Evolutionary conservation across 208 protist genomes (phyloP).

Genomic region (Histomonas meleagridis): DNA sequence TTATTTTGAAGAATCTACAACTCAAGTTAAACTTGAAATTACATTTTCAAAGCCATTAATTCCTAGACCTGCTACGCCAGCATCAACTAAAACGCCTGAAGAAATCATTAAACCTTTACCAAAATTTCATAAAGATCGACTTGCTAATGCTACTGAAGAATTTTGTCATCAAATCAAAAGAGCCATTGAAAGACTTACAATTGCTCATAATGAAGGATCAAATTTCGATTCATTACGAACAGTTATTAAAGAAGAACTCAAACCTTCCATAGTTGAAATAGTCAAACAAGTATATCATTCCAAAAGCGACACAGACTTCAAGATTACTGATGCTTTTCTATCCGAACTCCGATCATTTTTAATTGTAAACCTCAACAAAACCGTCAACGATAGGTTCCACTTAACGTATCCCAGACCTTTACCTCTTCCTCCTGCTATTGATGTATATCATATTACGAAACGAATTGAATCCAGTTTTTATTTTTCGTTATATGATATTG

Average conservation of each 20-base stretch:
- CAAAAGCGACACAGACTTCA: background rate
- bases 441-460: background rate
- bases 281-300: background rate
- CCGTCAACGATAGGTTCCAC: background rate
- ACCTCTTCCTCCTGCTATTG: background rate
- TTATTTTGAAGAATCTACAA: background rate
- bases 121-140: background rate
- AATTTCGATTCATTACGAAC: background rate
- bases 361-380: background rate
- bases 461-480: background rate
- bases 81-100: background rate
- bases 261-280: constrained; percentile 2
- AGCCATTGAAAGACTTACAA: background rate
- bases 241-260: background rate
- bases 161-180: background rate
- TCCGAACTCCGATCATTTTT: background rate
- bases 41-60: background rate
- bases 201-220: background rate
- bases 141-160: constrained; percentile 17
- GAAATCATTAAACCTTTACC: constrained; percentile 14
- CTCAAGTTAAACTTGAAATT: background rate
- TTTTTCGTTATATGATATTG: background rate
- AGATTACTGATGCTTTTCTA: background rate
- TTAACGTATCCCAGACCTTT: background rate
- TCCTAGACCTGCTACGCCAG: background rate